These are phyloP conservation scores for Aspergillus coremiiformis DNA, from an alignment of 495 filamentous ascomycete species.

Conservation along the genomic window DNA sequence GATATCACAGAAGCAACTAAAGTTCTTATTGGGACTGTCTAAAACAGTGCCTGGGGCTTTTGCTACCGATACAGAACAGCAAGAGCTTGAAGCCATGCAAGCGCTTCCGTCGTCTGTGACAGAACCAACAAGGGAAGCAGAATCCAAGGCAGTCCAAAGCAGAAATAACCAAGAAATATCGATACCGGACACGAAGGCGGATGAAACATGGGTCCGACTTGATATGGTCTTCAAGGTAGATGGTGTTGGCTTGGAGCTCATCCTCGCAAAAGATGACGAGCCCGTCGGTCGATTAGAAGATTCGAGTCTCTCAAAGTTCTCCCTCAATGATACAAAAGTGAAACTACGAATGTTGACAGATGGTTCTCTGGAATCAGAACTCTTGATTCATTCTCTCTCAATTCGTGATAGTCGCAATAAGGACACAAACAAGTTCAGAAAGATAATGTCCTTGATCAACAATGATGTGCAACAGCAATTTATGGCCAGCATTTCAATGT, in stretches of 20 bases:
- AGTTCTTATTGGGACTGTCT: conserved; percentile 77
- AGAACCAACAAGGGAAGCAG: conserved; percentile 38
- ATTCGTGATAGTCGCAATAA: conserved; percentile 80
- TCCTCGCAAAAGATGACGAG: conserved; percentile 63
- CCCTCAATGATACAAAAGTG: conserved; percentile 80
- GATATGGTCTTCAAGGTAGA: conserved; percentile 88
- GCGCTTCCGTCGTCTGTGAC: conserved; percentile 53
- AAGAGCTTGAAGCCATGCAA: conserved; percentile 54
- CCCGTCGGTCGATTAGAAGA: conserved; percentile 71
- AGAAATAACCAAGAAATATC: conserved; percentile 34
- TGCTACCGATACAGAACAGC: conserved; percentile 63
- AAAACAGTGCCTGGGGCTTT: conserved; percentile 83
- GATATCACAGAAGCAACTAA: conserved; percentile 84
- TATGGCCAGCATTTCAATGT: conserved; percentile 94
- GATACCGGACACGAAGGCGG: conserved; percentile 54
- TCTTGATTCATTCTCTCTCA: conserved; percentile 89
- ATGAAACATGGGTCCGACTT: conserved; percentile 82
- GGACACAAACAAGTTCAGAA: conserved; percentile 90
- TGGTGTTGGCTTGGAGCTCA: conserved; percentile 79
- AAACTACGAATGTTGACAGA: conserved; percentile 95
- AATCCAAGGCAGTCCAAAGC: conserved; percentile 37
- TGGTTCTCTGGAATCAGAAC: conserved; percentile 84
- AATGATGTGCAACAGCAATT: conserved; percentile 88
- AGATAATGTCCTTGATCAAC: conserved; percentile 96
- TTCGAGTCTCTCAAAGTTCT: conserved; percentile 86